Evolutionary conservation across 2,329 filamentous ascomycete species (phyloP), one percentile per base, ranked within the genome.

Genomic region (Sporothrix pallida): DNA sequence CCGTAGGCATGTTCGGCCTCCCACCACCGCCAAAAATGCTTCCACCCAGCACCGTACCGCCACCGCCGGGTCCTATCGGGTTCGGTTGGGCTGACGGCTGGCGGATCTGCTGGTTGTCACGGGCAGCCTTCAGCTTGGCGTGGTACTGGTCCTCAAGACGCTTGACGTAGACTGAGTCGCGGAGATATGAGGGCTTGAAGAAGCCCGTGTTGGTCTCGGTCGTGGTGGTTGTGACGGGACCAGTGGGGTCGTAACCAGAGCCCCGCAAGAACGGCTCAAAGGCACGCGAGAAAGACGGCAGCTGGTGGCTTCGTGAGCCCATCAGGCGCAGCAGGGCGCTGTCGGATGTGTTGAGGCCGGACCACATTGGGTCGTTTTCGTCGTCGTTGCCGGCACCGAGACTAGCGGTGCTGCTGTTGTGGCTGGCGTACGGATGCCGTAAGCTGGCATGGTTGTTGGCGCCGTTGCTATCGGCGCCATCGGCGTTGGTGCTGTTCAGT

Each of bases 121-220:
- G 86, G 79, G 82, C 86, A 70, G 80, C 86, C 81, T 80, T 83
- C 71, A 88, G 73, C 79, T 88, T 92, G 65, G 88, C 86, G 80
- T 86, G 88, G 80, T 94, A 88, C 73, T 88, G 89, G 75, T 93
- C 90, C 78, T 92, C 89, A 67, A 98, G 86, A 80, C 89, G 90
- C 78, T 92, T 88, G 71, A 95, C 89, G 81, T 97, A 95, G 78
- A 90, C 89, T 15, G 94, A 95, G 54, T 89, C 89, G 77, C 87
- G 86, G 62, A 98, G 87, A 82, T 98, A 98, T 5, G 93, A 94
- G 0, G 95, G 95, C 12, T 91, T 87, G 81, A 97, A 94, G 85
- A 95, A 95, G 74, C 82, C 78, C 74, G 86, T 81, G 76, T 80
- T 77, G 62, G 76, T 78, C 60, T 76, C 78, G 62, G 72, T 37